phyloP scores from a whole-genome alignment of 176 grass and related monocot genomes.

The Canna indica region DNA sequence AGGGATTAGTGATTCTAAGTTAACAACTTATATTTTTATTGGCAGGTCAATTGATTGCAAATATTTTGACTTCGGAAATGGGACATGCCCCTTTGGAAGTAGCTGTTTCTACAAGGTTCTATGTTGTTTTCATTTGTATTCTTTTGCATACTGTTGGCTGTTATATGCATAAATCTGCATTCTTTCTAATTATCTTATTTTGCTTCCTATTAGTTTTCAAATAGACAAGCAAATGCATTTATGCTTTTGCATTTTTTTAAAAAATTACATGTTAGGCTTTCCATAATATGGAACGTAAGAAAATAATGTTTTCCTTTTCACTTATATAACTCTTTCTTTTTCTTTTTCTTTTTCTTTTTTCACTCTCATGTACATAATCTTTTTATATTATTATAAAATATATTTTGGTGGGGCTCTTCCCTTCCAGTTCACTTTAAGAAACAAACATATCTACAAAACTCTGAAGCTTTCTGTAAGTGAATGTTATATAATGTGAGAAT shows the following conservation, averaged over 20 bases:
- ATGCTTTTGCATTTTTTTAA: neutral
- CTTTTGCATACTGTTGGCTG: neutral
- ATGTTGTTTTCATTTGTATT: neutral
- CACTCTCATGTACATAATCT: too few species aligned
- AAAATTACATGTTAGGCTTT: neutral
- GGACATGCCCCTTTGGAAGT: slow-evolving; percentile 69
- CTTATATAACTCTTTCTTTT: too few species aligned
- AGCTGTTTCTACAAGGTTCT: slow-evolving; percentile 87
- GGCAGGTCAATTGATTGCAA: slow-evolving; percentile 84
- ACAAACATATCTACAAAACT: neutral
- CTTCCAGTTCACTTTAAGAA: too few species aligned
- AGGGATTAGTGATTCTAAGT: neutral
- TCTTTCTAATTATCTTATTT: neutral
- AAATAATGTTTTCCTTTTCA: too few species aligned
- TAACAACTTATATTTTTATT: neutral
- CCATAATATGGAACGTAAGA: neutral
- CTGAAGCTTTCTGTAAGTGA: neutral
- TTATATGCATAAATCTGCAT: neutral
- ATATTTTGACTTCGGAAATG: slow-evolving; percentile 83
- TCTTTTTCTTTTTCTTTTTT: too few species aligned
- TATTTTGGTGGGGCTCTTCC: too few species aligned
- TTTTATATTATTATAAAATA: too few species aligned
- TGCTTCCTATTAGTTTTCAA: neutral
- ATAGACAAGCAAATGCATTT: neutral
- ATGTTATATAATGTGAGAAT: neutral